A percentile compares a stretch with the other conserved stretches of the same genome.
phyloP scores from a whole-genome alignment of 169 alveolate genomes.

The Theileria equi region DNA sequence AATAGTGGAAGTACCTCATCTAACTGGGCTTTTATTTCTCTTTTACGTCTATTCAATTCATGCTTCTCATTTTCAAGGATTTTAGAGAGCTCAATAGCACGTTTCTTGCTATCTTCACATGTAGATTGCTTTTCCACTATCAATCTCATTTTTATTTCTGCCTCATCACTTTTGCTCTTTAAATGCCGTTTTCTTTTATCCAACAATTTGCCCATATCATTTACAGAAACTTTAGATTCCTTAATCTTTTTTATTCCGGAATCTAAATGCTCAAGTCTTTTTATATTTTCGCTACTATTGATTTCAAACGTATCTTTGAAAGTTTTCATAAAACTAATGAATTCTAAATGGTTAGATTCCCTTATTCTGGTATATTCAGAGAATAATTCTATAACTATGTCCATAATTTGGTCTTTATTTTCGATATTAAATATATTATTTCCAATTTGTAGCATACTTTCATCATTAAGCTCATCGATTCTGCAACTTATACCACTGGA shows the following conservation, averaged over 20 bases:
- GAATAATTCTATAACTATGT: constrained; percentile 85
- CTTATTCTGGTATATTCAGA: constrained; percentile 18
- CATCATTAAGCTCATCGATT: no score
- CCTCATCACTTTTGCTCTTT: constrained; percentile 90
- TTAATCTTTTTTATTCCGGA: constrained; percentile 93
- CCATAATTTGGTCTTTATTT: constrained; percentile 68
- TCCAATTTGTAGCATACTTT: no score
- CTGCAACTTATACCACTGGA: no score
- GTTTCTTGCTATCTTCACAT: constrained; percentile 91
- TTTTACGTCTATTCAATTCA: constrained; percentile 83
- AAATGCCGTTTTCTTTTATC: constrained; percentile 87
- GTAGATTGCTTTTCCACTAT: constrained; percentile 92
- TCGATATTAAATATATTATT: no score
- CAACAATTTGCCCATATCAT: constrained; percentile 83
- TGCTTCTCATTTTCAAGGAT: constrained; percentile 87
- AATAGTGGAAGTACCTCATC: constrained; percentile 94
- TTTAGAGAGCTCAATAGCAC: constrained; percentile 83
- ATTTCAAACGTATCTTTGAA: constrained; percentile 86
- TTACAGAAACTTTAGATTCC: constrained; percentile 90
- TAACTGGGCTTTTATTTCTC: constrained; percentile 85
- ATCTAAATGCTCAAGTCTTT: constrained; percentile 89
- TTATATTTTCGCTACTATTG: constrained; percentile 88
- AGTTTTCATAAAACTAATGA: constrained; percentile 93
- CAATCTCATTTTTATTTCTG: constrained; percentile 89
- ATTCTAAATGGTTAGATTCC: constrained; percentile 90